Conservation (phyloP, 805 yeast genomes). For the Brettanomyces custersianus region DNA sequence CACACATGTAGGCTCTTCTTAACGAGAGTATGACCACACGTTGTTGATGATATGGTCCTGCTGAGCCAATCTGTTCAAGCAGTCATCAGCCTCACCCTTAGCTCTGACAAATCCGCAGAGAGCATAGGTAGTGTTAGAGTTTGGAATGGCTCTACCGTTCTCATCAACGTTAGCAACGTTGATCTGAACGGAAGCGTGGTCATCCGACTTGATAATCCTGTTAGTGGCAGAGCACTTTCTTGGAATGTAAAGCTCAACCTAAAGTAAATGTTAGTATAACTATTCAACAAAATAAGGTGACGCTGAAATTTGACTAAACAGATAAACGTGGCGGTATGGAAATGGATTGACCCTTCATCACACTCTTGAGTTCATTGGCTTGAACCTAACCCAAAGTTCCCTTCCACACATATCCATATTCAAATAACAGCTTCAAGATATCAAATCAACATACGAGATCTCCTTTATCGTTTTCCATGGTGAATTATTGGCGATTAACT, state of each 20-base stretch:
- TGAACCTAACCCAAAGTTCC: no score
- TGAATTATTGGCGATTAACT: constrained; percentile 25
- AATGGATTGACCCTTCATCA: no score
- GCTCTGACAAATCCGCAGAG: constrained; percentile 95
- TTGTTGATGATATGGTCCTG: constrained; percentile 96
- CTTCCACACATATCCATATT: no score
- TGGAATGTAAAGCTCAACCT: constrained; percentile 99
- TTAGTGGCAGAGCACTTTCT: constrained; percentile 99
- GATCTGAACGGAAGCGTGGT: constrained; percentile 98
- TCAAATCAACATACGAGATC: constrained; percentile 76
- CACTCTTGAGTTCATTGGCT: no score
- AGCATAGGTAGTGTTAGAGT: constrained; percentile 90
- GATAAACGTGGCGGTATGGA: background rate
- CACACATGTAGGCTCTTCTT: constrained; percentile 23
- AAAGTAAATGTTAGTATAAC: constrained; percentile 6
- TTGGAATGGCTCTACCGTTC: constrained; percentile 90
- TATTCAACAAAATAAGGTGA: no score
- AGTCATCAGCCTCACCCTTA: constrained; percentile 99
- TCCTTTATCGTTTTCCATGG: constrained; percentile 99
- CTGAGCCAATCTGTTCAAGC: constrained; percentile 98
- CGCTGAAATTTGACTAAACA: background rate
- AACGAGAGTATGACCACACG: constrained; percentile 93
- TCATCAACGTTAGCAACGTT: constrained; percentile 98
- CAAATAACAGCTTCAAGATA: no score
- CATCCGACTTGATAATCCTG: constrained; percentile 99